These are phyloP conservation scores for Hemileccinum impolitum DNA, from an alignment of 768 basidiomycete genomes.

Conservation along the genomic window DNA sequence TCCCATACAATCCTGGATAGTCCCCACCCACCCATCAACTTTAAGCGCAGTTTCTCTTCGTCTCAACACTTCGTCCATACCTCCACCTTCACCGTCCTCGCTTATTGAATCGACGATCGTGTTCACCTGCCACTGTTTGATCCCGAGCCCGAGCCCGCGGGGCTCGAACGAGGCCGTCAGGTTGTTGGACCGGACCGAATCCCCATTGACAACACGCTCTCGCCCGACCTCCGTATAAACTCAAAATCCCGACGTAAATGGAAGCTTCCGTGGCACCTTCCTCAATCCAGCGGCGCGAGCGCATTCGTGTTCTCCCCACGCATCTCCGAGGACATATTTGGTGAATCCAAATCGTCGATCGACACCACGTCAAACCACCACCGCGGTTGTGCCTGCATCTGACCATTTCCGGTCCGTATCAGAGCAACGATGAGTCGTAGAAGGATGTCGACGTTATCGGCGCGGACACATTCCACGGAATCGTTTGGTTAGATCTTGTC, in stretches of 20 bases:
- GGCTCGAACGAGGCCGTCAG: conserved; percentile 37
- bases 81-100: conserved; percentile 72
- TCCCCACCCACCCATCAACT: conserved; percentile 79
- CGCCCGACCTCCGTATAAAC: conserved; percentile 67
- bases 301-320: conserved; percentile 33
- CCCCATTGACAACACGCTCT: conserved; percentile 77
- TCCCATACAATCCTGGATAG: conserved; percentile 62
- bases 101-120: conserved; percentile 71
- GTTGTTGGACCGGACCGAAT: conserved; percentile 53
- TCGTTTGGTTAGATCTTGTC: conserved; percentile 33
- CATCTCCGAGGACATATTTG: conserved; percentile 65
- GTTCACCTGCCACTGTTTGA: conserved; percentile 83
- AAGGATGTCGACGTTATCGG: conserved; percentile 19
- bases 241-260: conserved; percentile 78
- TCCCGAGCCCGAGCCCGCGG: conserved; percentile 35
- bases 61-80: conserved; percentile 79
- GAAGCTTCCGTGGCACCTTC: conserved; percentile 55
- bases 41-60: conserved; percentile 68
- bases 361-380: conserved; percentile 73
- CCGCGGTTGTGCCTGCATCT: conserved; percentile 38
- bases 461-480: conserved; percentile 33
- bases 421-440: conserved; percentile 17
- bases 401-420: conserved; percentile 30
- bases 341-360: conserved; percentile 78
- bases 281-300: conserved; percentile 41